These are phyloP conservation scores for Pyricularia sp. DNA, from an alignment of 2,329 filamentous ascomycete genomes.

Conservation along the genomic window DNA sequence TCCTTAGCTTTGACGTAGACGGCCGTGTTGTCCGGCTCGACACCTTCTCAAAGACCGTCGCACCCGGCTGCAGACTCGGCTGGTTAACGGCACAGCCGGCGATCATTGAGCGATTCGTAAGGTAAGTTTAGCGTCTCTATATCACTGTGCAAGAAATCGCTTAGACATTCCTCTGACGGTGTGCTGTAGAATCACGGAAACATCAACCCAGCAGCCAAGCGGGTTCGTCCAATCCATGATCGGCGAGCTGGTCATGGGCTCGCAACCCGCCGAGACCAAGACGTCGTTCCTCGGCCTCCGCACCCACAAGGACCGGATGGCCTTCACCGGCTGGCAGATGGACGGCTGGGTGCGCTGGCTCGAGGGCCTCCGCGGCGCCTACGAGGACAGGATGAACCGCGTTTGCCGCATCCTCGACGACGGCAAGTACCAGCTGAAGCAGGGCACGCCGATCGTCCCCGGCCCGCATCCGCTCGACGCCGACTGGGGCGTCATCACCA, in stretches of 20 bases:
- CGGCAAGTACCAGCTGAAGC: constrained; percentile 55
- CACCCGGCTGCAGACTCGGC: constrained; percentile 79
- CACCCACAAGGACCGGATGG: constrained; percentile 32
- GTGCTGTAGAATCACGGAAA: constrained; percentile 58
- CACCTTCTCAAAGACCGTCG: constrained; percentile 89
- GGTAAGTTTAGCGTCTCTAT: constrained; percentile 13
- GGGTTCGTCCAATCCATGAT: constrained; percentile 85
- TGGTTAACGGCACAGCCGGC: constrained; percentile 83
- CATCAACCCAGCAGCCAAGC: constrained; percentile 71
- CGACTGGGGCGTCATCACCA: constrained; percentile 69
- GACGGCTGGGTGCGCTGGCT: constrained; percentile 90
- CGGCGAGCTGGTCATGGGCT: constrained; percentile 66
- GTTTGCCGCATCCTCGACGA: constrained; percentile 71
- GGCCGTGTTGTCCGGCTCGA: constrained; percentile 84
- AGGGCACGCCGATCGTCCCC: constrained; percentile 34
- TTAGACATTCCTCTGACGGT: neutral
- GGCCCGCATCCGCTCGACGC: neutral
- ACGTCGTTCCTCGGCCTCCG: constrained; percentile 28
- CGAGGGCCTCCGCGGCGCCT: constrained; percentile 70
- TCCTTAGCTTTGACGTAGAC: constrained; percentile 70
- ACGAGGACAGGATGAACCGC: constrained; percentile 72
- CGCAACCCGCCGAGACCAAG: constrained; percentile 40
- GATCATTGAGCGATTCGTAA: constrained; percentile 55
- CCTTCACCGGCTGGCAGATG: constrained; percentile 59
- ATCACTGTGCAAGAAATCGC: neutral